Percentiles rank a stretch among this genome's conserved stretches.
Conservation (phyloP, 2,329 filamentous ascomycete species). For the Diaporthe nobilis region DNA sequence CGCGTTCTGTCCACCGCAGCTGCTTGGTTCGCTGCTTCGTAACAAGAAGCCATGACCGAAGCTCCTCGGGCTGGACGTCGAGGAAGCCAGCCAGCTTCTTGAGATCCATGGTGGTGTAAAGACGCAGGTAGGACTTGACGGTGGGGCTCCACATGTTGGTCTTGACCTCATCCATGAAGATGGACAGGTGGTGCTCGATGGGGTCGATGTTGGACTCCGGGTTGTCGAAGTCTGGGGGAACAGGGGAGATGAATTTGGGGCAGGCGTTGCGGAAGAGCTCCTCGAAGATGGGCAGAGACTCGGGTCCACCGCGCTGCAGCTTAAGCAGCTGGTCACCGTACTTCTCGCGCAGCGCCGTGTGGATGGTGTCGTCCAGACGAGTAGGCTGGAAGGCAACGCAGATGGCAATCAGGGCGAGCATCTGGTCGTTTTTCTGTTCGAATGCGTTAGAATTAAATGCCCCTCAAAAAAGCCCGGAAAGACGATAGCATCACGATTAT, state of each 20-base stretch:
- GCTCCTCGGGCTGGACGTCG: constrained; percentile 95
- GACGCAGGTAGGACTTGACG: constrained; percentile 97
- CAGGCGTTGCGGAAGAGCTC: constrained; percentile 98
- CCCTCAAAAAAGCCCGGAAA: background rate
- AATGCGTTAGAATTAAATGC: background rate
- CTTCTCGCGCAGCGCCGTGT: constrained; percentile 97
- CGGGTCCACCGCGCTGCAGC: constrained; percentile 95
- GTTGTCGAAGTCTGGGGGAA: constrained; percentile 97
- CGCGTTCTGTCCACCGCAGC: constrained; percentile 92
- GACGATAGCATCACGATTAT: background rate
- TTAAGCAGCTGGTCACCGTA: constrained; percentile 98
- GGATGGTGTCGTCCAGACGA: constrained; percentile 97
- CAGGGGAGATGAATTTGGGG: constrained; percentile 99
- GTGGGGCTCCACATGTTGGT: constrained; percentile 99
- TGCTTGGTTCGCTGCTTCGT: constrained; percentile 99
- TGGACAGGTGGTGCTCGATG: constrained; percentile 93
- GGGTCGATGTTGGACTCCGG: constrained; percentile 96
- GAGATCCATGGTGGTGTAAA: constrained; percentile 99
- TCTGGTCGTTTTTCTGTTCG: constrained; percentile 93
- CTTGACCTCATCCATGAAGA: constrained; percentile 99
- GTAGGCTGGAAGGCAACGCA: constrained; percentile 99
- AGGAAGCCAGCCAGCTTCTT: constrained; percentile 98
- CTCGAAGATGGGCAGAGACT: constrained; percentile 96
- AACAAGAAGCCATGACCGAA: constrained; percentile 92
- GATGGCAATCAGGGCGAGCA: constrained; percentile 99